These are phyloP conservation scores for Fusarium verrucosum DNA, from an alignment of 2,329 filamentous ascomycete species.

Conservation along the genomic window DNA sequence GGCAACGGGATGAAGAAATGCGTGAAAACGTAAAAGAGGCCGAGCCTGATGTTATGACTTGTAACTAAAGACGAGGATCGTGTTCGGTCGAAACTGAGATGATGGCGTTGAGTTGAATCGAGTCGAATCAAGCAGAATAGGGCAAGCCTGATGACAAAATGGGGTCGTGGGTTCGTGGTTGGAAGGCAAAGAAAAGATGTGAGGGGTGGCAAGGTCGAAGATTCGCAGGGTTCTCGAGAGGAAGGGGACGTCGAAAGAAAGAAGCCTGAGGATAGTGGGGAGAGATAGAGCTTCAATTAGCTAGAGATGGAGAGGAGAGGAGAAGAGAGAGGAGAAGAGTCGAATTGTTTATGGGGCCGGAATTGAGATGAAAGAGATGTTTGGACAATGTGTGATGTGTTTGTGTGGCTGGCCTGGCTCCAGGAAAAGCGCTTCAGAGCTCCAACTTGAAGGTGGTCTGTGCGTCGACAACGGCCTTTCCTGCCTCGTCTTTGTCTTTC, in stretches of 20 bases:
- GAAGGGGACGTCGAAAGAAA: conserved; percentile 23
- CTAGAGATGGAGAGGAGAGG: conserved; percentile 14
- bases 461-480: conserved; percentile 17
- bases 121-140: conserved; percentile 27
- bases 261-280: conserved; percentile 17
- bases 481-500: neutral
- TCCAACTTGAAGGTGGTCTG: conserved; percentile 20
- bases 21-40: conserved; percentile 18
- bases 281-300: conserved; percentile 21
- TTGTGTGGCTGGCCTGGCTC: conserved; percentile 26
- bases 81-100: conserved; percentile 25
- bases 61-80: conserved; percentile 24
- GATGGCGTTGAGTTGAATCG: conserved; percentile 7
- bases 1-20: conserved; percentile 15
- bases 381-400: conserved; percentile 36
- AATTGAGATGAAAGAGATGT: conserved; percentile 31
- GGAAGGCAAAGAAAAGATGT: conserved; percentile 30
- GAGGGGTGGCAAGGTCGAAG: conserved; percentile 40
- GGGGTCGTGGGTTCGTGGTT: conserved; percentile 36
- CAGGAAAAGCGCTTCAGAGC: conserved; percentile 28
- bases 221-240: conserved; percentile 18
- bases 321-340: conserved; percentile 15
- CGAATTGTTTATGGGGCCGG: conserved; percentile 21
- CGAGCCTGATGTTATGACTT: conserved; percentile 3
- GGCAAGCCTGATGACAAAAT: conserved; percentile 40